Evolutionary conservation across 139 green algal genomes (phyloP).

Genomic region (Chlamydomonas sp.): DNA sequence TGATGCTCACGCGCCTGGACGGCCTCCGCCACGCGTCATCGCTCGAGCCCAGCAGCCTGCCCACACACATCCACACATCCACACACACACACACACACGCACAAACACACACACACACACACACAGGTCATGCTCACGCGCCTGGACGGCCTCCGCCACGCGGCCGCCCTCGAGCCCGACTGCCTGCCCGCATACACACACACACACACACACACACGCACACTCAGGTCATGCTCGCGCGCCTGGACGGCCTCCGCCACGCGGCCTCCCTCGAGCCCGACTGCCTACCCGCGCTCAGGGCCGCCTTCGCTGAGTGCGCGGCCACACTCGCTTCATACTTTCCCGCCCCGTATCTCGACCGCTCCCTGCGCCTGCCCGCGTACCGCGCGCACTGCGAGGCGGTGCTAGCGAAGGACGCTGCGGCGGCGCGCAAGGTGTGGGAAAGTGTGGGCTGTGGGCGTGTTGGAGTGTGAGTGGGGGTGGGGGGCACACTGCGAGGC

Average conservation of each 20-base stretch:
- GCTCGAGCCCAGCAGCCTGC: no score
- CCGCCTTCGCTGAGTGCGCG: constrained; percentile 35
- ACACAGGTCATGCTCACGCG: no score
- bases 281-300: constrained; percentile 8
- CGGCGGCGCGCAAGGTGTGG: constrained; percentile 58
- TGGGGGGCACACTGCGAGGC: no score
- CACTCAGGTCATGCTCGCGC: constrained; percentile 51
- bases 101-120: no score
- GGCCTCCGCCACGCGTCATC: no score
- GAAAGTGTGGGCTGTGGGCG: constrained; percentile 27
- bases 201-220: not conserved
- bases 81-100: no score
- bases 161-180: no score
- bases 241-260: constrained; percentile 51
- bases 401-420: constrained; percentile 32
- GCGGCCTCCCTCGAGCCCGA: not conserved
- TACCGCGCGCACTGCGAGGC: constrained; percentile 69
- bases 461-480: not conserved
- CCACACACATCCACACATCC: no score
- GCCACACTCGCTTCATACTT: constrained; percentile 57
- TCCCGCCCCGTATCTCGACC: constrained; percentile 11
- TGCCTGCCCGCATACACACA: not conserved
- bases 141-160: no score
- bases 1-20: no score
- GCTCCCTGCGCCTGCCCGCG: not conserved